Base-by-base conservation (phyloP, 805 yeast species). In the Candida germanica region DNA sequence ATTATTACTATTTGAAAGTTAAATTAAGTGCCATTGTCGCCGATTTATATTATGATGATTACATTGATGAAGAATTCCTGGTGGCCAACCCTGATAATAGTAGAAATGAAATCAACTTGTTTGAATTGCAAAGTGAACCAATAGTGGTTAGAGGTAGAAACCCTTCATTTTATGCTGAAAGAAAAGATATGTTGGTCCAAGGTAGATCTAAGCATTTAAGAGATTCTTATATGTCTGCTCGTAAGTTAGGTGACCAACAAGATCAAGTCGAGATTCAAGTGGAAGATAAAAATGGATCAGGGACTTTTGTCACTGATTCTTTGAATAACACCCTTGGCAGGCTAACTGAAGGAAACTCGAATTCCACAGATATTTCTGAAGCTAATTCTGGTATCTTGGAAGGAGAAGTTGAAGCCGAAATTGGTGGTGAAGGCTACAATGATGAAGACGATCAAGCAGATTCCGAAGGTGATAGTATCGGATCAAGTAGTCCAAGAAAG, bases 71-170 rank as follows among this genome's bases (percentile, higher is more conserved):
- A n/a, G 63, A 56, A 23, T 47, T 48, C 15, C 31, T 46, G 18
- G 49, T 39, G 2, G 45, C 46, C 8, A 43, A 38, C 32, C 28
- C 40, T 12, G 52, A 42, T 20, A 45, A 43, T 21, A 51, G 54
- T 27, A 48, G 52, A 21, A 62, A 61, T 36, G 69, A 62, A 38
- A 50, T 61, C 4, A 44, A 46, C 3, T 41, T 62, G 15, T 47
- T 49, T 37, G 69, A 62, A 33, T 44, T 62, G 17, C 44, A 48
- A 5, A 61, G 61, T 40, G 59, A 68, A 22, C 79, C 79, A 1
- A 70, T 78, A 3, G 73, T 74, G 10, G 83, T 77, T 6, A 54
- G 83, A 42, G 83, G 83, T 3, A 54, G 83, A 34, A 78, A 77
- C 45, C 83, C 83, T 3, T 66, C 75, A n/a, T 78, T 77, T 43